Percentiles rank a stretch among this genome's conserved stretches.
Evolutionary conservation across 1,284 basidiomycete species (phyloP).

Genomic region (Heterobasidion occidentale): DNA sequence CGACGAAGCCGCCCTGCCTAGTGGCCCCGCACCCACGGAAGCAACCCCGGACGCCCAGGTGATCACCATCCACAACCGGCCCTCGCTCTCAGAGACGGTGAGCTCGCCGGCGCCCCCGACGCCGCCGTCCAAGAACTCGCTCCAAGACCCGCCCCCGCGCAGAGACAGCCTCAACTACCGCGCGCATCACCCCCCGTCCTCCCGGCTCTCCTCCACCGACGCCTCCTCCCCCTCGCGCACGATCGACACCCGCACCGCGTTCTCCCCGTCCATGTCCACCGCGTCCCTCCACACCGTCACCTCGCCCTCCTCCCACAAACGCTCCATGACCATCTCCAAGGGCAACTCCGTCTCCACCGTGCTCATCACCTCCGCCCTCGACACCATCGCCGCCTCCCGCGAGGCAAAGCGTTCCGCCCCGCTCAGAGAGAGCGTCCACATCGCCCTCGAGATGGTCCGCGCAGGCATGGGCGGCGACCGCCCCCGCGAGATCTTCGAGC

Average conservation of each 20-base stretch:
- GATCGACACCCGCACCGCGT: constrained; percentile 7
- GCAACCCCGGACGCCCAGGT: background rate
- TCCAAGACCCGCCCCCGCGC: background rate
- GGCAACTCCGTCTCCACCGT: constrained; percentile 71
- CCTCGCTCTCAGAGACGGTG: background rate
- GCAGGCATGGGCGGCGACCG: constrained; percentile 60
- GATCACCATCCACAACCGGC: background rate
- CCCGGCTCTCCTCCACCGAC: constrained; percentile 1
- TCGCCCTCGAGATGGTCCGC: constrained; percentile 79
- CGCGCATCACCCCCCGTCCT: background rate
- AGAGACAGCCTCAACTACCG: background rate
- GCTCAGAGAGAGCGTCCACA: constrained; percentile 77
- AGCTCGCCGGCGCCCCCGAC: background rate
- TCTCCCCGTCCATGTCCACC: constrained; percentile 7
- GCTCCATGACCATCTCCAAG: constrained; percentile 65
- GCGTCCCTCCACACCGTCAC: background rate
- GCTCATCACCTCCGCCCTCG: constrained; percentile 80
- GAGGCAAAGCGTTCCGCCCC: constrained; percentile 82
- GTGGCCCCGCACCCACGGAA: background rate
- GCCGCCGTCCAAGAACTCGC: background rate
- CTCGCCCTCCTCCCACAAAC: constrained; percentile 26
- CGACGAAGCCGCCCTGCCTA: background rate
- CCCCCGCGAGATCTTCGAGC: constrained; percentile 87
- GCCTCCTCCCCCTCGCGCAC: constrained; percentile 3
- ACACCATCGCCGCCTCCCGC: constrained; percentile 81